phyloP scores from a whole-genome alignment of 768 basidiomycete species.

The Cytidiella melzeri region DNA sequence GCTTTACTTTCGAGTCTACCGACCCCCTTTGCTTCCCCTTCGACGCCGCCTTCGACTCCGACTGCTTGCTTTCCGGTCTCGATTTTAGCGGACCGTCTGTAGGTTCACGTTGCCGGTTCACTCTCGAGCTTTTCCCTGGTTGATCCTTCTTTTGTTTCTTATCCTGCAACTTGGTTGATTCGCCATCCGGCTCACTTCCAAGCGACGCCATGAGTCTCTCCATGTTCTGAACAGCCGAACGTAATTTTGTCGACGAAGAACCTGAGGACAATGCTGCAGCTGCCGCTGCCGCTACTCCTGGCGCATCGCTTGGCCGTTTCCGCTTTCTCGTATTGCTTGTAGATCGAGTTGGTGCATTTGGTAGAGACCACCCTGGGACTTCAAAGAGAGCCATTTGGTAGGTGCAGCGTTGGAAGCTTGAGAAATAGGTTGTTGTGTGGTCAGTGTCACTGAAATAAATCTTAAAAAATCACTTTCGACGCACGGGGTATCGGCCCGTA shows the following conservation, averaged over 20 bases:
- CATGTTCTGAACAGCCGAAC: constrained; percentile 27
- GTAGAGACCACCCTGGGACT: constrained; percentile 31
- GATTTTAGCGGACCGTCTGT: neutral
- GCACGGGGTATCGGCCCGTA: too few species aligned
- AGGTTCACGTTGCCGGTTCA: constrained; percentile 5
- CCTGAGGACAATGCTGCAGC: too few species aligned
- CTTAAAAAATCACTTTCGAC: too few species aligned
- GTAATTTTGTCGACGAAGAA: constrained; percentile 13
- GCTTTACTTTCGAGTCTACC: neutral
- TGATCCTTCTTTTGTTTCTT: constrained; percentile 16
- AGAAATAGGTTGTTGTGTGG: too few species aligned
- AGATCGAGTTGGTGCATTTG: constrained; percentile 14
- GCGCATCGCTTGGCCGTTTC: constrained; percentile 23
- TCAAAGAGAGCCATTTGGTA: constrained; percentile 32
- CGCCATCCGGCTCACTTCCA: constrained; percentile 9
- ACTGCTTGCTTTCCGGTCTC: constrained; percentile 1
- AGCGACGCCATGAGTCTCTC: constrained; percentile 20
- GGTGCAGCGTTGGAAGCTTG: too few species aligned
- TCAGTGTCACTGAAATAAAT: too few species aligned
- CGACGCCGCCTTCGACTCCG: neutral
- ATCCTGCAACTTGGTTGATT: neutral
- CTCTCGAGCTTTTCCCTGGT: too few species aligned
- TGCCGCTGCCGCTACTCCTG: too few species aligned
- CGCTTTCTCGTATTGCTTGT: constrained; percentile 20
- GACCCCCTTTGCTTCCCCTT: constrained; percentile 2